Base-by-base conservation (phyloP, 257 asterid genomes). In the Salvia miltiorrhiza region DNA sequence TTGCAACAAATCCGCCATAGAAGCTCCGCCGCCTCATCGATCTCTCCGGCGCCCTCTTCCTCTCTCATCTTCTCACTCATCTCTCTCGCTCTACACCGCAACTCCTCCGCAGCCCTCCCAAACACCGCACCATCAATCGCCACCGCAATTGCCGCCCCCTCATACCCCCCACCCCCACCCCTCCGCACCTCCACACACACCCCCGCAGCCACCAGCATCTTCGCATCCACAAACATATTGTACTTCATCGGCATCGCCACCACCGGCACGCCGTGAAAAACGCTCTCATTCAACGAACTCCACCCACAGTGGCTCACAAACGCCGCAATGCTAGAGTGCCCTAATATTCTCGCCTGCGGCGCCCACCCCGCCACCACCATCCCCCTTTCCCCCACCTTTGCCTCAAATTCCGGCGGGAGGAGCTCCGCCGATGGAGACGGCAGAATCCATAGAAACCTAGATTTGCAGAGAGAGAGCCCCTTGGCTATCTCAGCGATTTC, bases 231-330 rank as follows among this genome's bases (percentile, higher is more conserved):
- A 6, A 50, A 55, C 70, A 73, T 78, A 30, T 72, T 76, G 12
- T 73, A 20, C 10, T 67, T 75, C 82, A 77, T 58, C 1, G 89
- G 83, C 79, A 82, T 71, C 7, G 65, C 76, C 53, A 85, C 39
- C 9, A 82, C 69, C 1, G 86, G 84, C 28, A 85, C 83, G 1
- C 83, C 86, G 65, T 50, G 58, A 17, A 69, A 73, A 1, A 82
- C 2, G 56, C 86, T 82, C 32, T 85, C 88, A 4, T 21, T 62
- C 5, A 66, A 23, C 7, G 90, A 82, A 56, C 81, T 82, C 86
- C 84, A 80, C 12, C 87, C 90, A 24, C 87, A 82, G 21, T 85
- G 90, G 32, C 86, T 80, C 23, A 78, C 24, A 37, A 85, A 82
- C 3, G 69, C 87, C 1, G 82, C 85, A 4, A 44, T 55, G 40